These are phyloP conservation scores for Cladorrhinum sp. DNA, from an alignment of 2,329 filamentous ascomycete genomes.

Conservation along the genomic window DNA sequence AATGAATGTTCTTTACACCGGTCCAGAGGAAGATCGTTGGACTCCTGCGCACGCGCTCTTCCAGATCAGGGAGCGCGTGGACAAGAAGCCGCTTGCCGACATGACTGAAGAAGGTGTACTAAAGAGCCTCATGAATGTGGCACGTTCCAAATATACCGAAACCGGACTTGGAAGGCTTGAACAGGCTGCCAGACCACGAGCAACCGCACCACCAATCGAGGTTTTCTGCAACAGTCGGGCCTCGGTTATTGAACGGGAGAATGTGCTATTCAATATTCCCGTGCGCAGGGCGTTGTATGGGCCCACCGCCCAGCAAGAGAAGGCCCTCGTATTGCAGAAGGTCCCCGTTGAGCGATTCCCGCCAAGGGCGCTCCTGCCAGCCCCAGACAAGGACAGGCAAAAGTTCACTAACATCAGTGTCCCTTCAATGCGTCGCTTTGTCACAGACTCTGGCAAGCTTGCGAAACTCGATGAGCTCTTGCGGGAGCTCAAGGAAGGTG, in stretches of 20 bases:
- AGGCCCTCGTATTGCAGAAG: conserved; percentile 70
- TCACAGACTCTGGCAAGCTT: conserved; percentile 95
- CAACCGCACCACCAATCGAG: conserved; percentile 81
- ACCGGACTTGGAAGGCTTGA: conserved; percentile 77
- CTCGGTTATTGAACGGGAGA: conserved; percentile 63
- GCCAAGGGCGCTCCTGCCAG: conserved; percentile 64
- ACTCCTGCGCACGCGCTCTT: conserved; percentile 76
- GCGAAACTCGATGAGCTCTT: conserved; percentile 85
- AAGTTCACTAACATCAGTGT: conserved; percentile 89
- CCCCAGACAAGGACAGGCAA: conserved; percentile 75
- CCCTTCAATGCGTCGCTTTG: conserved; percentile 95
- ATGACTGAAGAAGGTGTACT: conserved; percentile 71
- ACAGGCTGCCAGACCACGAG: conserved; percentile 72
- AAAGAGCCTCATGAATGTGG: conserved; percentile 74
- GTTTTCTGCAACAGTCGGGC: conserved; percentile 70
- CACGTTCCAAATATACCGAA: conserved; percentile 60
- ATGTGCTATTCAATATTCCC: conserved; percentile 72
- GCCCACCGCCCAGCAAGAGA: conserved; percentile 62
- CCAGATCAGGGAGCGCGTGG: conserved; percentile 69
- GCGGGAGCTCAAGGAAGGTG: conserved; percentile 83
- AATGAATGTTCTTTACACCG: conserved; percentile 69
- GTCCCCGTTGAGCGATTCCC: conserved; percentile 65
- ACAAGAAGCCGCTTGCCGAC: conserved; percentile 64
- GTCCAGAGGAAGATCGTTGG: conserved; percentile 58
- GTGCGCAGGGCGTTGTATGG: conserved; percentile 76